phyloP scores from a whole-genome alignment of 169 alveolate genomes.

The Plasmodium coatneyi region DNA sequence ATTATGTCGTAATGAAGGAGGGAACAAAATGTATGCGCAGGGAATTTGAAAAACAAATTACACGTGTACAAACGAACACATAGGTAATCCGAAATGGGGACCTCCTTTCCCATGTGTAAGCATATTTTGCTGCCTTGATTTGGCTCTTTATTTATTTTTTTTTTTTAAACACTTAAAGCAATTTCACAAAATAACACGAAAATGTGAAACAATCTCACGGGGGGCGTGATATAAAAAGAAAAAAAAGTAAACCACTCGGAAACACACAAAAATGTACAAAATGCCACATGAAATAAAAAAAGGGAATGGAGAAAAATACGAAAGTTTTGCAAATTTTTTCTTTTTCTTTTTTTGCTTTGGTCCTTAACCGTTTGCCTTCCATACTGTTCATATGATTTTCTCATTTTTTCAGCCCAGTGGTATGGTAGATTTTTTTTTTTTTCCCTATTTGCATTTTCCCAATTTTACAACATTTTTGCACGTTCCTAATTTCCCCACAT shows the following conservation, averaged over 20 bases:
- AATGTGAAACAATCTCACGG: background rate
- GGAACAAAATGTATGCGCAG: background rate
- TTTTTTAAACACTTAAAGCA: background rate
- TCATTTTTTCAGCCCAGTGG: background rate
- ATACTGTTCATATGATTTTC: background rate
- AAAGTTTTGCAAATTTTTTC: background rate
- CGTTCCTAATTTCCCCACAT: conserved; percentile 3
- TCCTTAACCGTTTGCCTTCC: background rate
- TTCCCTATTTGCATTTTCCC: background rate
- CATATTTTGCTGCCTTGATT: background rate
- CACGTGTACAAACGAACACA: background rate
- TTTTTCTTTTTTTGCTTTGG: background rate
- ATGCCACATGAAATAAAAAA: background rate
- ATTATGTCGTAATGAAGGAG: background rate
- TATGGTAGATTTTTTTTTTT: background rate
- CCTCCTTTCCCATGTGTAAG: background rate
- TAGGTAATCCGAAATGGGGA: background rate
- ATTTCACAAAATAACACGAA: background rate
- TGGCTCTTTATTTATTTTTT: background rate
- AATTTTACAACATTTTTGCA: background rate
- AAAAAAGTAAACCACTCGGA: background rate
- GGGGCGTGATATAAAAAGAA: background rate
- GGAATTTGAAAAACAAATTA: background rate
- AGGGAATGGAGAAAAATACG: background rate
- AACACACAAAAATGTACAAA: background rate